Evolutionary conservation across 257 asterid species (phyloP).

Genomic region (Nicotiana knightiana): DNA sequence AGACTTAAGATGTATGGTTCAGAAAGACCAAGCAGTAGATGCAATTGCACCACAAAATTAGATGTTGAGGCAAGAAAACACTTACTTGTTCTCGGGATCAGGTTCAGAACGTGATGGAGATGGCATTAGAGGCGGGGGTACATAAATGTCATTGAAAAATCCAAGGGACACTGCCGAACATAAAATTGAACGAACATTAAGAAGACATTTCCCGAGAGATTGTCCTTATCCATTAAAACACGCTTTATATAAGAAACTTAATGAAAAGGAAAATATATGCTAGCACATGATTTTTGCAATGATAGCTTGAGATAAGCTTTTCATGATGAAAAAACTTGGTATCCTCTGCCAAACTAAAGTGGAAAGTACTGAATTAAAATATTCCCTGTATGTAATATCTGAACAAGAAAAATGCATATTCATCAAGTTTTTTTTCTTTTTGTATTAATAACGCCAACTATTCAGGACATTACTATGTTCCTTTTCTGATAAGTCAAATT

Average conservation of each 20-base stretch:
- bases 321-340: too few species aligned
- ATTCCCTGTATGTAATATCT: too few species aligned
- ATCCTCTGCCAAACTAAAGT: too few species aligned
- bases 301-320: too few species aligned
- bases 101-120: constrained; percentile 39
- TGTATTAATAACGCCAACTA: too few species aligned
- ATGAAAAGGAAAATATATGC: neutral
- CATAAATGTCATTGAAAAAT: constrained; percentile 70
- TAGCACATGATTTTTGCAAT: too few species aligned
- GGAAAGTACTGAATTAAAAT: too few species aligned
- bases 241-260: neutral
- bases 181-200: neutral
- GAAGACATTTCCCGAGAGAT: neutral
- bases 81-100: constrained; percentile 60
- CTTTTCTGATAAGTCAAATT: too few species aligned
- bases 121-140: constrained; percentile 35
- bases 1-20: neutral
- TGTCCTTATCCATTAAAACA: neutral
- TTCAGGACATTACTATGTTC: too few species aligned
- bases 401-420: too few species aligned
- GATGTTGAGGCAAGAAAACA: neutral
- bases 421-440: too few species aligned
- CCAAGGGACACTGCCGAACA: constrained; percentile 71
- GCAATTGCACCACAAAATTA: neutral
- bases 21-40: neutral